Evolutionary conservation across 2,329 filamentous ascomycete species (phyloP).

Genomic region (Calonectria leucothoes): DNA sequence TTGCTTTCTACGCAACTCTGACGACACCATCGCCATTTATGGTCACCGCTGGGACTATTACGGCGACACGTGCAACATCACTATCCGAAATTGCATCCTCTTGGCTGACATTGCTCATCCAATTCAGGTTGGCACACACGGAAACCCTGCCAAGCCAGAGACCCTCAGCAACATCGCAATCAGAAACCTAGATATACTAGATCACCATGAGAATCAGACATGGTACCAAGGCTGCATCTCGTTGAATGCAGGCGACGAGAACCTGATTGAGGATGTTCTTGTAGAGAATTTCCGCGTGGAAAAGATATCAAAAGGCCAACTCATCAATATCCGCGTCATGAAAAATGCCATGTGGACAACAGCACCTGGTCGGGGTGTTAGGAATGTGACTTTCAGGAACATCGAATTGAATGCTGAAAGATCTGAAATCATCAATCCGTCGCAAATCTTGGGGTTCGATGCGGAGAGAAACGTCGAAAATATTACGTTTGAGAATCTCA

Average conservation of each 20-base stretch:
- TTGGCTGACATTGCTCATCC: slow-evolving; percentile 49
- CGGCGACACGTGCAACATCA: slow-evolving; percentile 48
- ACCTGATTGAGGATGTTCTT: slow-evolving; percentile 43
- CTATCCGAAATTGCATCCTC: slow-evolving; percentile 44
- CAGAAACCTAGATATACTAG: slow-evolving; percentile 50
- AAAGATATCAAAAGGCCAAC: slow-evolving; percentile 44
- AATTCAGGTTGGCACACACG: slow-evolving; percentile 51
- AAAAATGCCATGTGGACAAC: slow-evolving; percentile 49
- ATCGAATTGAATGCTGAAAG: not conserved
- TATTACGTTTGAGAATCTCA: slow-evolving; percentile 24
- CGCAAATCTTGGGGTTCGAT: slow-evolving; percentile 26
- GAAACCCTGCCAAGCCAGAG: slow-evolving; percentile 47
- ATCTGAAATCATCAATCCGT: slow-evolving; percentile 19
- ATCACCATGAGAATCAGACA: slow-evolving; percentile 49
- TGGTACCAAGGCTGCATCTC: slow-evolving; percentile 51
- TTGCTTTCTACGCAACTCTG: slow-evolving; percentile 50
- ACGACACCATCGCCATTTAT: slow-evolving; percentile 50
- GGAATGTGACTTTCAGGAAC: slow-evolving; percentile 22
- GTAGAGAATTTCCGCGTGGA: slow-evolving; percentile 48
- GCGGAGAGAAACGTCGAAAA: slow-evolving; percentile 15
- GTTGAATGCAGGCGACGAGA: slow-evolving; percentile 48
- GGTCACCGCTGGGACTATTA: slow-evolving; percentile 46
- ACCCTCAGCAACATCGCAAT: slow-evolving; percentile 43
- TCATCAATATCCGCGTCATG: slow-evolving; percentile 50
- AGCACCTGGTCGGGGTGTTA: slow-evolving; percentile 46